These are phyloP conservation scores for Ceratobasidium theobromae DNA, from an alignment of 1,284 basidiomycete genomes.

Conservation along the genomic window DNA sequence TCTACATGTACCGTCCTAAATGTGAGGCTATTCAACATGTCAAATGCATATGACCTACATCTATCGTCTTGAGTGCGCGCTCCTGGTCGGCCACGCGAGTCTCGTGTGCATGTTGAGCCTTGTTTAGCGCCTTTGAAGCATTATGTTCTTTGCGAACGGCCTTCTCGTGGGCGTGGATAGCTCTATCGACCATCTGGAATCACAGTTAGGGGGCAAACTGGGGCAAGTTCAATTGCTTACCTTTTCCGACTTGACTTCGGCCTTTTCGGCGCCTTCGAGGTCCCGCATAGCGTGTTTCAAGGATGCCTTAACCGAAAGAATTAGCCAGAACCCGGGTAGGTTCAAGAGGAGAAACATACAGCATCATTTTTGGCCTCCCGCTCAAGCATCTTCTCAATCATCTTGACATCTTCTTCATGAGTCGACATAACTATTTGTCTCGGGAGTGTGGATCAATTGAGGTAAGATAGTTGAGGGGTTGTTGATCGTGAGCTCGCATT, in stretches of 20 bases:
- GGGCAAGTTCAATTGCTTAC: not conserved
- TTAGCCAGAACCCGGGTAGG: not conserved
- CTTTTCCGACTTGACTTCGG: slow-evolving; percentile 26
- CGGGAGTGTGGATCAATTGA: not conserved
- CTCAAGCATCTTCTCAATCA: slow-evolving; percentile 31
- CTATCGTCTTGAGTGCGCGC: slow-evolving; percentile 13
- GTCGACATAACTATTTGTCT: slow-evolving; percentile 3
- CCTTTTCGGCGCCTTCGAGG: slow-evolving; percentile 8
- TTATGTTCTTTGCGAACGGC: slow-evolving; percentile 24
- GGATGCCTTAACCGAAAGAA: not conserved
- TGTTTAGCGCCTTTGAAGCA: slow-evolving; percentile 28
- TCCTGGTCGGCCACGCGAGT: slow-evolving; percentile 11
- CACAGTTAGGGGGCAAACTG: not conserved
- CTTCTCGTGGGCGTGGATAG: slow-evolving; percentile 24
- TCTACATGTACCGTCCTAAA: not conserved
- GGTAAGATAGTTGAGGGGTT: not conserved
- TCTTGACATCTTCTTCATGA: slow-evolving; percentile 26
- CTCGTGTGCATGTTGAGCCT: slow-evolving; percentile 26
- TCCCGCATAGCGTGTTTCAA: slow-evolving; percentile 28
- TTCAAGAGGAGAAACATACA: not conserved
- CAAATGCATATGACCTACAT: not conserved
- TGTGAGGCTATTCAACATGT: not conserved
- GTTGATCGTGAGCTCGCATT: no score
- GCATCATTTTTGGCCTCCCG: slow-evolving; percentile 27
- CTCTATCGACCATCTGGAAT: slow-evolving; percentile 20